Base-by-base conservation (phyloP, 805 yeast species). In the Lachancea cidri region DNA sequence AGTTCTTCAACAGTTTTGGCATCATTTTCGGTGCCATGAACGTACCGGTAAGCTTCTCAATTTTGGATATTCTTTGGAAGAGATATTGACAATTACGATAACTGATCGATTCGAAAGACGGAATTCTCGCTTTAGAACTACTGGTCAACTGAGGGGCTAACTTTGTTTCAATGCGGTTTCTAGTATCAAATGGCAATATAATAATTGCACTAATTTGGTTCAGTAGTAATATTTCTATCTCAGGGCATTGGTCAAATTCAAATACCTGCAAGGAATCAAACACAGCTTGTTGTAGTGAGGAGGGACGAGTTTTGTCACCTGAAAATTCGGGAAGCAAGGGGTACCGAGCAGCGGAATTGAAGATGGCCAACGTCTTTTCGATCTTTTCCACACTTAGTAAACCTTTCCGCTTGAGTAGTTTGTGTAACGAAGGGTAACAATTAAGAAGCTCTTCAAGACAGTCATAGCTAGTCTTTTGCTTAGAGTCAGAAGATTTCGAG, bases 311-410 rank as follows among this genome's bases (percentile, higher is more conserved):
- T 31, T 68, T 65, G 55, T 87, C 96, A 3, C 65, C 57, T 25
- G 68, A 68, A 47, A 68, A 70, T 22, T 69, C 76, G 6, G 87
- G 83, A 29, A 86, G 66, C 9, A 83, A 71, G 1, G 94, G 95
- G 58, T 83, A 87, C 31, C 85, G 66, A 1, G 84, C 76, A 43
- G 87, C 77, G 13, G 79, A 69, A 51, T 76, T 77, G 53, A 91
- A 71, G 4, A 80, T 63, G n/a, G 65, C 65, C 29, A 86, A 59
- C n/a, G 83, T 67, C 17, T 59, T 65, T 33, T 68, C 74, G n/a
- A 78, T 66, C 39, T 60, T 52, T 5, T 52, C 60, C 57, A 70
- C 17, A 42, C 62, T 19, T 48, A 52, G 16, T 65, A 64, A 33
- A 62, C 56, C 19, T 52, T 59, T 2, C 59, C 62, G 33, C 48